A percentile compares a stretch with the other conserved stretches of the same genome.
These are phyloP conservation scores for Ustilago vetiveriae DNA, from an alignment of 1,284 basidiomycete genomes.

Conservation along the genomic window DNA sequence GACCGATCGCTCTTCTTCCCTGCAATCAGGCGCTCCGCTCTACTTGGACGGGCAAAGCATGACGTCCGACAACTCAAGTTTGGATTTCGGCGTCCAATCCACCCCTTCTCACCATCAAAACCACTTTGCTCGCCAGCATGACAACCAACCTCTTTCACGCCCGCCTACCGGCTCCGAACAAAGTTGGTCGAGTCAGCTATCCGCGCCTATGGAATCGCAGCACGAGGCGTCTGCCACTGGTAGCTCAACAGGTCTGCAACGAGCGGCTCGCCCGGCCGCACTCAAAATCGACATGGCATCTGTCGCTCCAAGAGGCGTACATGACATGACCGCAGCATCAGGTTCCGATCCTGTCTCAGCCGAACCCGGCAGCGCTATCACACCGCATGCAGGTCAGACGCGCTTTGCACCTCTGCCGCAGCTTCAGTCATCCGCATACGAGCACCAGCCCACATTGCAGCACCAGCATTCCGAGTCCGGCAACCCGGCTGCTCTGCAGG, in stretches of 20 bases:
- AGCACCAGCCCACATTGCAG: slow-evolving; percentile 15
- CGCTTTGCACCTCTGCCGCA: slow-evolving; percentile 40
- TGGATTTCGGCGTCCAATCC: slow-evolving; percentile 3
- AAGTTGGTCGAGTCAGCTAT: slow-evolving; percentile 16
- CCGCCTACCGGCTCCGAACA: slow-evolving; percentile 32
- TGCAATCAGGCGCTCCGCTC: slow-evolving; percentile 7
- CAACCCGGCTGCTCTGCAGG: slow-evolving; percentile 1
- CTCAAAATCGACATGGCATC: slow-evolving; percentile 39
- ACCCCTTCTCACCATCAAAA: background rate
- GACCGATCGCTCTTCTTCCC: background rate
- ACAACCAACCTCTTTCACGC: slow-evolving; percentile 15
- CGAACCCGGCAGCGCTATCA: slow-evolving; percentile 11
- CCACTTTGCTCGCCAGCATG: slow-evolving; percentile 14
- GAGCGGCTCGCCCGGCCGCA: slow-evolving; percentile 30
- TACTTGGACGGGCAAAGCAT: slow-evolving; percentile 8
- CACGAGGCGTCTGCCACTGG: slow-evolving; percentile 1
- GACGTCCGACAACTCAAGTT: slow-evolving; percentile 5
- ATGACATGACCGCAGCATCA: background rate
- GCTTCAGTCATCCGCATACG: slow-evolving; percentile 28
- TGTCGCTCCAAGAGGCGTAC: slow-evolving; percentile 2
- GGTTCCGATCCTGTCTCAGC: slow-evolving; percentile 12
- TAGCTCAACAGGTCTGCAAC: slow-evolving; percentile 10
- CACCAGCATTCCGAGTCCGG: slow-evolving; percentile 5
- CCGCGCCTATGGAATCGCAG: background rate
- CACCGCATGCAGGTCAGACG: slow-evolving; percentile 28